Evolutionary conservation across 2,329 filamentous ascomycete species (phyloP), one percentile per base, ranked within the genome.

Genomic region (Pleomassaria siparia): DNA sequence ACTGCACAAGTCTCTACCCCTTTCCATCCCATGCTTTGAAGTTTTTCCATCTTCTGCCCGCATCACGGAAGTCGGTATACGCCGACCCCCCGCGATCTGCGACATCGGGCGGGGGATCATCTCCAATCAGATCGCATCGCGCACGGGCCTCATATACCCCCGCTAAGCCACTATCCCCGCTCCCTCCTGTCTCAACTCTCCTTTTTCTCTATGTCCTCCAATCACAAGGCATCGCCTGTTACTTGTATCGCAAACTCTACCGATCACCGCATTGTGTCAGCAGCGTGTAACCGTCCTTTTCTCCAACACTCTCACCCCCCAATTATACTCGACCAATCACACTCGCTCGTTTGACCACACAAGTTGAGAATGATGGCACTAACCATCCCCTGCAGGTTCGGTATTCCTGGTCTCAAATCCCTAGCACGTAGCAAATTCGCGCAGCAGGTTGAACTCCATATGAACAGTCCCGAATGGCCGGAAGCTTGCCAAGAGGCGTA

Each of bases 401-500:
- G 74, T 51, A 76, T 79, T 42, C 62, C 70, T 21, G 71, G 73
- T 25, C 63, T 79, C 32, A 79, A 79, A 60, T 57, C 65, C 8
- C 66, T 79, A 22, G 72, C 76, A 29, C 67, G 65, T 46, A 66
- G 60, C 40, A 79, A 78, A 55, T 78, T 78, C 55, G 70, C 74
- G 32, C 64, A 71, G 47, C 71, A 76, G 39, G 62, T 76, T 44
- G 69, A 73, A 16, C 67, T 69, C 53, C 73, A 76, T 53, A 70
- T 73, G 55, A 64, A 69, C 46, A 73, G 71, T 45, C 60, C 70
- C 6, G 76, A 78, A 44, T 68, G 78, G 28, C 70, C 76, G 41
- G 73, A 76, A 40, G 74, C 75, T 15, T 75, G 76, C 53, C 70
- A 74, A 61, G 74, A 77, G 52, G 76, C 74, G 12, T 79, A 78